Evolutionary conservation across 2,329 filamentous ascomycete species (phyloP), one percentile per base, ranked within the genome.

Genomic region (Rhinocladiella similis): DNA sequence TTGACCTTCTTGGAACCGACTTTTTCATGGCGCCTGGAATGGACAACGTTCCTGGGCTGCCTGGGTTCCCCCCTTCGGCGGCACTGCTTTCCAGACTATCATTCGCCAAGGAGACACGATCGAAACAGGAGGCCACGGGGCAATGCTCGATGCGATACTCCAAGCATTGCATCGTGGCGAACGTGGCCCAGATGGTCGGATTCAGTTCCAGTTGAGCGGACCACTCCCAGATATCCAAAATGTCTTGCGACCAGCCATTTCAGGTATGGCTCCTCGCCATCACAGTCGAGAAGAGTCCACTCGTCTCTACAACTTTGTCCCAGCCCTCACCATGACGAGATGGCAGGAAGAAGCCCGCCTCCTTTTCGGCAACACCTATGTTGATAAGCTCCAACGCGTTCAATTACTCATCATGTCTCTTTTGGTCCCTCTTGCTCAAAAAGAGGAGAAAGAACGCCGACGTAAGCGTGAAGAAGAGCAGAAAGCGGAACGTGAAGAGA

Each of bases 331-430:
- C 1, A 78, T 82, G 53, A 80, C 82, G 51, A 87, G 94, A 59
- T 99, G 95, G 87, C 84, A 89, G 68, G 91, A 97, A 68, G 95
- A 97, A 71, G 87, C 91, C 7, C 86, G 88, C 61, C 86, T 99
- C 71, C 80, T 97, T 0, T 97, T 94, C 71, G 89, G 89, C 22
- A 74, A 78, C 19, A 79, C 75, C 47, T 82, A 87, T 50, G 69
- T 83, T 3, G 91, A 96, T 47, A 89, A 89, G 68, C 82, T 86
- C 2, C 79, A 83, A 58, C 83, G 83, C 51, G 79, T 96, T 14
- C 75, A 87, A 61, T 87, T 83, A 63, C 81, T 84, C 1, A 82
- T 99, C 22, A 77, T 91, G 39, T 86, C 84, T 43, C 75, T 85
- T 39, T 82, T 99, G 59, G 86, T 93, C 2, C 94, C 94, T 39